phyloP scores from a whole-genome alignment of 169 alveolate genomes.

The Cyclospora cayetanensis region DNA sequence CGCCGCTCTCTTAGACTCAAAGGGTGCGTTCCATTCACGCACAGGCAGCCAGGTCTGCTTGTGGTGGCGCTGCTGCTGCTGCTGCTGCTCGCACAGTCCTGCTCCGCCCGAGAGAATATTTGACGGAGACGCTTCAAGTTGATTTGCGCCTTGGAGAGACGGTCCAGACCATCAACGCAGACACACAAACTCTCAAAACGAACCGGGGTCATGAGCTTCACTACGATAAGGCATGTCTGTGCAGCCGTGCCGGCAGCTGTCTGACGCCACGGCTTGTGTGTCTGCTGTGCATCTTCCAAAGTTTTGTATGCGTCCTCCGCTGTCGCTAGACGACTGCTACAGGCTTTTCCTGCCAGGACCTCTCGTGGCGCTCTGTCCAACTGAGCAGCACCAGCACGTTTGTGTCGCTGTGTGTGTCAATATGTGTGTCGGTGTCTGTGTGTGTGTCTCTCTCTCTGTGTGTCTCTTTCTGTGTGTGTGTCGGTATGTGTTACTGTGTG shows the following conservation, averaged over 20 bases:
- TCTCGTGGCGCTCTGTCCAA: no score
- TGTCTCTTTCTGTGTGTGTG: neutral
- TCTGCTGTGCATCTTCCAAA: neutral
- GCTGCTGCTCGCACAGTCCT: slow-evolving; percentile 29
- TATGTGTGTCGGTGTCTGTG: neutral
- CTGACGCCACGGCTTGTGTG: neutral
- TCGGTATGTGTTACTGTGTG: neutral
- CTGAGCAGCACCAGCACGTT: neutral
- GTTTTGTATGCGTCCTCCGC: no score
- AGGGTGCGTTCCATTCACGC: no score
- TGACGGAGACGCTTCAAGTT: neutral
- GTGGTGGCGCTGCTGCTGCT: slow-evolving; percentile 25
- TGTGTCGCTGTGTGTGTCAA: neutral
- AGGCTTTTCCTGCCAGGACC: no score
- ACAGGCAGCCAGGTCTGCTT: neutral
- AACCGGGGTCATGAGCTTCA: neutral
- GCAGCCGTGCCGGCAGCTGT: neutral
- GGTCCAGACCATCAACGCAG: slow-evolving; percentile 36
- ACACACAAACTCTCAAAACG: neutral
- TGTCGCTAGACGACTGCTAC: no score
- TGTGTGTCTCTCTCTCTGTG: neutral
- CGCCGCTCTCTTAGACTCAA: no score
- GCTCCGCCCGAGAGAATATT: slow-evolving; percentile 56
- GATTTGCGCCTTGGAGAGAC: slow-evolving; percentile 26
- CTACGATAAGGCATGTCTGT: slow-evolving; percentile 48